phyloP scores from a whole-genome alignment of 495 filamentous ascomycete genomes.

The Paragyromitra xinjiangensis region DNA sequence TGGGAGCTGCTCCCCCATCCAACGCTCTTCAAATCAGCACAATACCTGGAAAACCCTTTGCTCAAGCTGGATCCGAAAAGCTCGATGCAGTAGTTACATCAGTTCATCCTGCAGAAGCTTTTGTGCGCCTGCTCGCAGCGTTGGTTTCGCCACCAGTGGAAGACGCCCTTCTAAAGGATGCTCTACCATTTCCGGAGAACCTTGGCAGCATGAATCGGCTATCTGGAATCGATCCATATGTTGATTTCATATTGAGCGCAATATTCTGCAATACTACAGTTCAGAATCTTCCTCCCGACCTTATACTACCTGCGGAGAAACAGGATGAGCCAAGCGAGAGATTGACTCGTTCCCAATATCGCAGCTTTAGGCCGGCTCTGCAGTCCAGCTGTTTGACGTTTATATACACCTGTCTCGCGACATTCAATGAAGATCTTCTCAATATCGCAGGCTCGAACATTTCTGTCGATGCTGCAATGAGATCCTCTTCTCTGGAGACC shows the following conservation, averaged over 20 bases:
- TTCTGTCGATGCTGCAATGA: conserved; percentile 74
- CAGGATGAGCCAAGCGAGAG: conserved; percentile 53
- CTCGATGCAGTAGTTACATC: conserved; percentile 54
- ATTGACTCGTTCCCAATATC: conserved; percentile 54
- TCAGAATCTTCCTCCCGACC: conserved; percentile 54
- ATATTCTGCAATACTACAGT: conserved; percentile 55
- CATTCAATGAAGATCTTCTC: conserved; percentile 92
- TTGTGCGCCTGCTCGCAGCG: conserved; percentile 75
- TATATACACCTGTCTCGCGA: conserved; percentile 73
- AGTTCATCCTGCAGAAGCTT: conserved; percentile 67
- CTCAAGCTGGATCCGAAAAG: conserved; percentile 55
- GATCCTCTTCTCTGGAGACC: conserved; percentile 71
- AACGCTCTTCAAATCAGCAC: conserved; percentile 44
- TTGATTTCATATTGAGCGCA: conserved; percentile 82
- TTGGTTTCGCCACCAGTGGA: conserved; percentile 71
- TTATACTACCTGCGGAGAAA: conserved; percentile 42
- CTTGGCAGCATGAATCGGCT: conserved; percentile 81
- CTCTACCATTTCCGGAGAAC: conserved; percentile 85
- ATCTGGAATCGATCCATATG: conserved; percentile 87
- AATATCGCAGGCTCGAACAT: conserved; percentile 78
- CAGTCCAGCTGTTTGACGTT: conserved; percentile 82
- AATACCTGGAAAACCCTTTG: conserved; percentile 47
- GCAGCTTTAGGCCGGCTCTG: conserved; percentile 60
- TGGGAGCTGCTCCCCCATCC: conserved; percentile 45
- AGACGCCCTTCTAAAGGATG: conserved; percentile 70